These are phyloP conservation scores for Chrysochromulina parva DNA, from an alignment of 78 protist genomes.

Conservation along the genomic window DNA sequence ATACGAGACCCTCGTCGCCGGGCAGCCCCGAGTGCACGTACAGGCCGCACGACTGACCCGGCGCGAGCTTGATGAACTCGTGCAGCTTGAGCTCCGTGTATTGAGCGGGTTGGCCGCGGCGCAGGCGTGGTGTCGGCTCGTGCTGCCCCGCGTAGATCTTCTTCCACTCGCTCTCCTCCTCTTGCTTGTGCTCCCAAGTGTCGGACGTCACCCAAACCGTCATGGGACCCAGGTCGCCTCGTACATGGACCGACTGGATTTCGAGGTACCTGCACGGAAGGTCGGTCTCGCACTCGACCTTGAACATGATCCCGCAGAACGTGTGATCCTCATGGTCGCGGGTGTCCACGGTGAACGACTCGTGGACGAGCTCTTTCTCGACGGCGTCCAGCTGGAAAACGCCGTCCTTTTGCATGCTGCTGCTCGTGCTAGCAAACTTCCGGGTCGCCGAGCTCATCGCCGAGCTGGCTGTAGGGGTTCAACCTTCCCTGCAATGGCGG, in stretches of 20 bases:
- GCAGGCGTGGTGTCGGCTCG: not conserved
- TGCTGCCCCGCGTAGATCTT: not conserved
- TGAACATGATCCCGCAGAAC: slow-evolving; percentile 45
- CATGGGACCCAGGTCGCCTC: slow-evolving; percentile 52
- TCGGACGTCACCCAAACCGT: slow-evolving; percentile 28
- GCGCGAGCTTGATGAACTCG: not conserved
- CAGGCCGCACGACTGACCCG: not conserved
- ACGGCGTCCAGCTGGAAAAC: not conserved
- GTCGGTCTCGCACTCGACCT: not conserved
- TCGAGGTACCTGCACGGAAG: slow-evolving; percentile 35
- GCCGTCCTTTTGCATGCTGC: no score
- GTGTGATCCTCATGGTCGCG: slow-evolving; percentile 52
- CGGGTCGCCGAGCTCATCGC: no score
- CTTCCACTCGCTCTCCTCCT: slow-evolving; percentile 26
- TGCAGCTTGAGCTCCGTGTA: not conserved
- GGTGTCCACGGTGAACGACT: not conserved
- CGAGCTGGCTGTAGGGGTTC: no score
- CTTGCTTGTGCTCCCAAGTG: slow-evolving; percentile 5
- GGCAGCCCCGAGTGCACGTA: slow-evolving; percentile 4
- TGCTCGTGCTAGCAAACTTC: no score
- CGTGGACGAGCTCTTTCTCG: not conserved
- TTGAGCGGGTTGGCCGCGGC: not conserved
- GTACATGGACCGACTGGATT: not conserved
- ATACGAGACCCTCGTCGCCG: slow-evolving; percentile 42
- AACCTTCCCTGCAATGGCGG: no score